Conservation (phyloP, 345 rosid species). For the Mallotus nudiflorus region DNA sequence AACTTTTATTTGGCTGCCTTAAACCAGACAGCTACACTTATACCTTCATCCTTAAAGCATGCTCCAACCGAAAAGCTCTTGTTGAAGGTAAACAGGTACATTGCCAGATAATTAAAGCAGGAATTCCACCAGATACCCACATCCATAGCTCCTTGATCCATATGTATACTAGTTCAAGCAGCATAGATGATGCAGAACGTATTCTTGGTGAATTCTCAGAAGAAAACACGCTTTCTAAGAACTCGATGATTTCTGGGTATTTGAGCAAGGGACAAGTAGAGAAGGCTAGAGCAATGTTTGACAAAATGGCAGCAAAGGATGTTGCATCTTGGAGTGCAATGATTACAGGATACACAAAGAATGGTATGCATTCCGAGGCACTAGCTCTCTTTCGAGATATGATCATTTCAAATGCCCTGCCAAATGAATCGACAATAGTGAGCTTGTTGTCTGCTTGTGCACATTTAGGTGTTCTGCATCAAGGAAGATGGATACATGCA, state of each 20-base stretch:
- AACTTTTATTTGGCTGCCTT: neutral
- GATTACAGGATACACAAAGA: conserved; percentile 15
- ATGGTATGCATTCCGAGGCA: conserved; percentile 20
- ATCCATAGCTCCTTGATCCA: conserved; percentile 16
- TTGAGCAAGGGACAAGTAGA: conserved; percentile 7
- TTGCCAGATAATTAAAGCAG: conserved; percentile 18
- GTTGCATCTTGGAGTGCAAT: conserved; percentile 19
- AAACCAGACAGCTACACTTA: conserved; percentile 14
- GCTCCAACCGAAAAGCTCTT: conserved; percentile 2
- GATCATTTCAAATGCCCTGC: conserved; percentile 15
- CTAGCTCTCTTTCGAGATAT: conserved; percentile 26
- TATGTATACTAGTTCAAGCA: conserved; percentile 12
- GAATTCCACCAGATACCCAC: conserved; percentile 13
- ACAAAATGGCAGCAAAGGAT: conserved; percentile 2
- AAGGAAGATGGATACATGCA: conserved; percentile 33
- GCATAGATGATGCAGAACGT: conserved; percentile 4
- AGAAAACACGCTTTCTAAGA: conserved; percentile 8
- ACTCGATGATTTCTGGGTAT: conserved; percentile 19
- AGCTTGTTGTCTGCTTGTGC: conserved; percentile 29
- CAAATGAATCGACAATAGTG: conserved; percentile 28
- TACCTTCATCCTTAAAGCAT: conserved; percentile 16
- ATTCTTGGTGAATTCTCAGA: conserved; percentile 14
- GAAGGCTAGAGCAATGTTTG: conserved; percentile 12
- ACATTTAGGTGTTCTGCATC: conserved; percentile 19
- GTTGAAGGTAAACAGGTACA: conserved; percentile 16